Conservation (phyloP, 2,329 filamentous ascomycete species). For the Alternaria consortialis region DNA sequence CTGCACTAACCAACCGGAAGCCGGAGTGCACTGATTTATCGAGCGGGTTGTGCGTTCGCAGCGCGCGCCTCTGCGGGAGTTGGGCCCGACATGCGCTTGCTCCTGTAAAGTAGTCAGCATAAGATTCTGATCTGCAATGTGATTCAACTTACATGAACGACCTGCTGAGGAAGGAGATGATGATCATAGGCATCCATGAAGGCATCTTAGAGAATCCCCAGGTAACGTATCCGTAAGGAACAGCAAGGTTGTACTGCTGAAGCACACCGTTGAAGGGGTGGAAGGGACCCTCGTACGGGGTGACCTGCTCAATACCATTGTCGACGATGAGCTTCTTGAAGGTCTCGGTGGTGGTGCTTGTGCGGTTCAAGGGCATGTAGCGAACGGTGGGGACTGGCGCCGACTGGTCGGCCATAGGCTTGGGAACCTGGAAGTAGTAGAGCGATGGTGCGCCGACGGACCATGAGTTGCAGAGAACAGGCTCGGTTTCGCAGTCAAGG, state of each 20-base stretch:
- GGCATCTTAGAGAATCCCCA: slow-evolving; percentile 69
- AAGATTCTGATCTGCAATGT: background rate
- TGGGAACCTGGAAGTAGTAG: slow-evolving; percentile 70
- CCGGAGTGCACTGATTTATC: slow-evolving; percentile 5
- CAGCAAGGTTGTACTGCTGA: slow-evolving; percentile 67
- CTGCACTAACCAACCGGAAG: background rate
- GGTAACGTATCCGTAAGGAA: slow-evolving; percentile 73
- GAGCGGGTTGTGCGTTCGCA: slow-evolving; percentile 13
- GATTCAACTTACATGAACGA: slow-evolving; percentile 72
- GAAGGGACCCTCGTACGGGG: slow-evolving; percentile 71
- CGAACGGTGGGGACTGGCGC: slow-evolving; percentile 71
- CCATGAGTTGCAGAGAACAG: slow-evolving; percentile 79
- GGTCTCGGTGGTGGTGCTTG: slow-evolving; percentile 70
- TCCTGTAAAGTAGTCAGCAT: slow-evolving; percentile 13
- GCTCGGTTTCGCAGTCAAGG: slow-evolving; percentile 78
- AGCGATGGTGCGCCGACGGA: slow-evolving; percentile 70
- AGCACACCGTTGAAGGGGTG: slow-evolving; percentile 78
- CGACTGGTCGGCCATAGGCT: slow-evolving; percentile 68
- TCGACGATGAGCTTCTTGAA: slow-evolving; percentile 69
- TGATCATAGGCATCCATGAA: slow-evolving; percentile 80
- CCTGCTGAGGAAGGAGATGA: slow-evolving; percentile 76
- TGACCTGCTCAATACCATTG: slow-evolving; percentile 62
- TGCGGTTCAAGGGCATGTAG: slow-evolving; percentile 73
- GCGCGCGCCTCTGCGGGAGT: slow-evolving; percentile 11
- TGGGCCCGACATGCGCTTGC: slow-evolving; percentile 22